Conservation (phyloP, 2,329 filamentous ascomycete genomes). For the Talaromyces sp. region DNA sequence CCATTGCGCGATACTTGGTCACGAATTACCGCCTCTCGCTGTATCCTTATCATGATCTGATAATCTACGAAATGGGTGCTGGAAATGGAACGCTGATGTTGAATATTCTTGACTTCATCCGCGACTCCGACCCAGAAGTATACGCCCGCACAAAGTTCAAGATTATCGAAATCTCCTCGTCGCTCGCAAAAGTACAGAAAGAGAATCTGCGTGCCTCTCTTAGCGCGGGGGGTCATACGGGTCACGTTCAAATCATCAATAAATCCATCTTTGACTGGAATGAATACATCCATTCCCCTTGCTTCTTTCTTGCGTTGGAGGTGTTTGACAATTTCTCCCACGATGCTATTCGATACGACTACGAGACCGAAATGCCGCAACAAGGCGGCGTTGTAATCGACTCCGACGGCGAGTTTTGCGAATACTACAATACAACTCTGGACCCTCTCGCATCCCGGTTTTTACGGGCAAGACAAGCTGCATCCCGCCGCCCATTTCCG, state of each 20-base stretch:
- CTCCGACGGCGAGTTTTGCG: constrained; percentile 80
- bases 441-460: constrained; percentile 82
- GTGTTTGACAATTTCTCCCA: constrained; percentile 99
- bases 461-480: constrained; percentile 77
- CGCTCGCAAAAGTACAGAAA: constrained; percentile 74
- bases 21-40: constrained; percentile 92
- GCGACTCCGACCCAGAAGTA: constrained; percentile 81
- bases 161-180: constrained; percentile 90
- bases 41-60: constrained; percentile 93
- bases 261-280: constrained; percentile 93
- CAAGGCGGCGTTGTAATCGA: constrained; percentile 90
- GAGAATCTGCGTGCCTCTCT: constrained; percentile 65
- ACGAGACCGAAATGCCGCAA: constrained; percentile 72
- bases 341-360: constrained; percentile 88
- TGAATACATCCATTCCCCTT: constrained; percentile 80
- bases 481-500: constrained; percentile 47
- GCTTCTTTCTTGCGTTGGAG: constrained; percentile 96
- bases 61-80: constrained; percentile 98
- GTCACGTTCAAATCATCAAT: constrained; percentile 92
- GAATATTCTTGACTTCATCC: constrained; percentile 96
- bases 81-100: constrained; percentile 97
- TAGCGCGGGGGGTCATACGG: constrained; percentile 69
- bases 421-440: constrained; percentile 79
- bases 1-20: constrained; percentile 91
- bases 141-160: constrained; percentile 91